Evolutionary conservation across 2,329 filamentous ascomycete species (phyloP), one percentile per base, ranked within the genome.

Genomic region (Talaromyces sp.): DNA sequence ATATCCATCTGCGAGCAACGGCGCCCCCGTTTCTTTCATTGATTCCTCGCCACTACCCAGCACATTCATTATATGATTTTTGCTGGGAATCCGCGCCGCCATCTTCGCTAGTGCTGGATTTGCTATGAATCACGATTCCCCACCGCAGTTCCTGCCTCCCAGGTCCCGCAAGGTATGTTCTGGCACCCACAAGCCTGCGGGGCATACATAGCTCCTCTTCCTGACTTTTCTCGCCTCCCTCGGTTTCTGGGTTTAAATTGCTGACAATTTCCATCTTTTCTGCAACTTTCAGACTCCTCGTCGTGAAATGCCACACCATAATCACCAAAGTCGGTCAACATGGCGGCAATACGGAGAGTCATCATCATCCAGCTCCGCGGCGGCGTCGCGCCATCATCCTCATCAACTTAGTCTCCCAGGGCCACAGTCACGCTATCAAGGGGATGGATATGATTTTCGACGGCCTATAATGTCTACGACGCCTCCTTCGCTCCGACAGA

Each of bases 391-490:
- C 54, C 51, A 50, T 12, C 51, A 62, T 56, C 35, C 57, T 21
- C 59, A 59, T 58, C 69, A 61, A 57, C 66, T 63, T 59, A 64
- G 63, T 54, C 72, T 62, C 54, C 67, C 67, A 65, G 51, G 68
- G 66, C 63, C 72, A 64, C 68, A 66, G 50, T 65, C 68, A 61
- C 73, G 77, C 63, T 81, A 72, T 64, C 69, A 75, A 14, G 80
- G 83, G n/a, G 81, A 85, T 72, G 83, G 83, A 3, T 73, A 79
- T 51, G 84, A 86, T 63, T 82, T 77, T 63, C 75, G 83, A 61
- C 75, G 81, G 62, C 84, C 84, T 1, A 70, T 76, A 17, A 75
- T 77, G 72, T 76, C 72, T 3, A 74, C 72, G 2, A 74, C 65
- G n/a, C 61, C 69, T n/a, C 17, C 43, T 46, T 19, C 19, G 19